Percentiles rank a stretch among this genome's conserved stretches.
phyloP scores from a whole-genome alignment of 768 basidiomycete genomes.

The Lactarius trivialis region DNA sequence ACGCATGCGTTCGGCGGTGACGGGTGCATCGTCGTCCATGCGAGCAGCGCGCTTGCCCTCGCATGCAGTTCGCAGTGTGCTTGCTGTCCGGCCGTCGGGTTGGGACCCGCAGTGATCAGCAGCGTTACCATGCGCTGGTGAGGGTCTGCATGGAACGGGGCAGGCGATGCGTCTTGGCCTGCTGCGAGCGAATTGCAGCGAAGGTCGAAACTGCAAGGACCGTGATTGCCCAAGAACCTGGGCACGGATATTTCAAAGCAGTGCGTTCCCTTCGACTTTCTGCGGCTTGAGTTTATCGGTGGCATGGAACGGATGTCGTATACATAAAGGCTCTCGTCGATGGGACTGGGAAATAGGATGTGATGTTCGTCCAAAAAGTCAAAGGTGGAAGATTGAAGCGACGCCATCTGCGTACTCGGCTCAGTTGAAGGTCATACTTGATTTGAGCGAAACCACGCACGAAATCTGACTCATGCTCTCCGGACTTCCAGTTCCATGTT shows the following conservation, averaged over 20 bases:
- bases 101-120: background rate
- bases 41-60: background rate
- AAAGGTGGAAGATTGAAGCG: background rate
- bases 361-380: constrained; percentile 7
- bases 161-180: background rate
- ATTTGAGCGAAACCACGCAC: background rate
- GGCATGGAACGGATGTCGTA: constrained; percentile 10
- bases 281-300: background rate
- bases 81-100: background rate
- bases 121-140: constrained; percentile 1
- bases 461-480: constrained; percentile 7
- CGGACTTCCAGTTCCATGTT: constrained; percentile 11
- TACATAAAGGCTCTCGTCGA: constrained; percentile 6
- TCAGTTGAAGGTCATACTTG: background rate
- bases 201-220: background rate
- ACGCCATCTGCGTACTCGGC: constrained; percentile 1
- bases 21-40: constrained; percentile 1
- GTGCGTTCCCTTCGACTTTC: constrained; percentile 9
- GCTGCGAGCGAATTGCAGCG: background rate
- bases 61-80: constrained; percentile 4
- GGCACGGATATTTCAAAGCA: constrained; percentile 6
- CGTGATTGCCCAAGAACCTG: background rate
- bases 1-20: constrained; percentile 8
- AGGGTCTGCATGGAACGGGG: background rate
- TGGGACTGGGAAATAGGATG: constrained; percentile 11